phyloP scores from a whole-genome alignment of 768 basidiomycete species.

The Leucocoprinus birnbaumii region DNA sequence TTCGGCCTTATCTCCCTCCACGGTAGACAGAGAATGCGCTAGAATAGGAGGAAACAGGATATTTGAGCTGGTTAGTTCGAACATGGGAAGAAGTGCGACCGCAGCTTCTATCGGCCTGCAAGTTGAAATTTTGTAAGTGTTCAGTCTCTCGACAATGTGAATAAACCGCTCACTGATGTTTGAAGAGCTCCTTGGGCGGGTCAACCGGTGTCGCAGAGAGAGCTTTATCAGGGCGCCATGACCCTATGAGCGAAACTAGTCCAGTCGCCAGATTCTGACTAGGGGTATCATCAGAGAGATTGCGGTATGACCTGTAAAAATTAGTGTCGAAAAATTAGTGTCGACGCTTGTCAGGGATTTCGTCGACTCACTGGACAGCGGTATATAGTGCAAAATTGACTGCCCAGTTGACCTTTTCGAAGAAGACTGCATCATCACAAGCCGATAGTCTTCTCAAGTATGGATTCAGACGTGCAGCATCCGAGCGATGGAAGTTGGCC shows the following conservation, averaged over 20 bases:
- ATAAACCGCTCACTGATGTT: slow-evolving; percentile 44
- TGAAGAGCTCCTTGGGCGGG: slow-evolving; percentile 52
- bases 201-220: slow-evolving; percentile 43
- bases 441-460: slow-evolving; percentile 54
- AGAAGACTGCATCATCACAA: slow-evolving; percentile 44
- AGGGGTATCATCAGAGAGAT: slow-evolving; percentile 47
- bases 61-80: slow-evolving; percentile 58
- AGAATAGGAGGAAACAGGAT: too few relatives aligned
- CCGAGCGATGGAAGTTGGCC: slow-evolving; percentile 71
- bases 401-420: slow-evolving; percentile 59
- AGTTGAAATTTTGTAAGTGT: background rate
- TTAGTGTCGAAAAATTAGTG: background rate
- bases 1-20: slow-evolving; percentile 24
- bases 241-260: slow-evolving; percentile 48
- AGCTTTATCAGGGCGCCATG: slow-evolving; percentile 53
- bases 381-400: slow-evolving; percentile 48
- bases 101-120: slow-evolving; percentile 60
- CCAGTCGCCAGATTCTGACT: slow-evolving; percentile 47
- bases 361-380: slow-evolving; percentile 43
- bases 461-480: slow-evolving; percentile 66
- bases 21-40: slow-evolving; percentile 36
- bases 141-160: slow-evolving; percentile 1
- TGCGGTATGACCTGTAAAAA: slow-evolving; percentile 49
- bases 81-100: slow-evolving; percentile 55
- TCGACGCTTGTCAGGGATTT: background rate